phyloP scores from a whole-genome alignment of 1,284 basidiomycete species.

The Pyrrhoderma noxium region DNA sequence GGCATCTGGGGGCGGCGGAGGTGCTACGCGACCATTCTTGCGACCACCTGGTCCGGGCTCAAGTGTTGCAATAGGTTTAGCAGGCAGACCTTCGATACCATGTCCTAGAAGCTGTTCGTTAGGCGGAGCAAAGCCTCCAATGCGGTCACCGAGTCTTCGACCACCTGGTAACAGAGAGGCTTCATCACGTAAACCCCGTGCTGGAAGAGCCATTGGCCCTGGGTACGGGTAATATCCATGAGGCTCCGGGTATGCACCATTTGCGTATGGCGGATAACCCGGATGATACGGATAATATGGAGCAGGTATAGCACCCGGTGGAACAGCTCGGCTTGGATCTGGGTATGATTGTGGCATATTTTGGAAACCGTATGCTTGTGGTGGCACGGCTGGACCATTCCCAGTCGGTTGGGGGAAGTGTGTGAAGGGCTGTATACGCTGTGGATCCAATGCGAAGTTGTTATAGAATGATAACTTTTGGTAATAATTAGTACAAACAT shows the following conservation, averaged over 20 bases:
- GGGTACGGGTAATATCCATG: conserved; percentile 22
- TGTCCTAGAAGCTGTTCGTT: conserved; percentile 48
- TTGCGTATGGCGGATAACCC: conserved; percentile 33
- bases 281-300: conserved; percentile 14
- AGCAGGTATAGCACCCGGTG: background rate
- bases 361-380: conserved; percentile 73
- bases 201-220: conserved; percentile 45
- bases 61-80: conserved; percentile 60
- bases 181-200: conserved; percentile 24
- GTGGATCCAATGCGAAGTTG: conserved; percentile 89
- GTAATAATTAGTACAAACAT: conserved; percentile 22
- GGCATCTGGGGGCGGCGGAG: conserved; percentile 75
- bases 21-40: conserved; percentile 40
- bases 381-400: conserved; percentile 60
- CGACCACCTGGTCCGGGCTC: conserved; percentile 45
- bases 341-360: conserved; percentile 36
- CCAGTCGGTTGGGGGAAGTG: conserved; percentile 62
- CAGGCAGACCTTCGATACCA: conserved; percentile 62
- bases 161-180: conserved; percentile 18
- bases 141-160: conserved; percentile 64
- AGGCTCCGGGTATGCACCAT: conserved; percentile 28
- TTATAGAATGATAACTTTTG: conserved; percentile 80
- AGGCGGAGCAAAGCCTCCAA: conserved; percentile 60
- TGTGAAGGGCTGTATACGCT: conserved; percentile 79
- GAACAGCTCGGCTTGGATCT: conserved; percentile 34